Conservation (phyloP, 208 protist species). For the Phytomonas francai region DNA sequence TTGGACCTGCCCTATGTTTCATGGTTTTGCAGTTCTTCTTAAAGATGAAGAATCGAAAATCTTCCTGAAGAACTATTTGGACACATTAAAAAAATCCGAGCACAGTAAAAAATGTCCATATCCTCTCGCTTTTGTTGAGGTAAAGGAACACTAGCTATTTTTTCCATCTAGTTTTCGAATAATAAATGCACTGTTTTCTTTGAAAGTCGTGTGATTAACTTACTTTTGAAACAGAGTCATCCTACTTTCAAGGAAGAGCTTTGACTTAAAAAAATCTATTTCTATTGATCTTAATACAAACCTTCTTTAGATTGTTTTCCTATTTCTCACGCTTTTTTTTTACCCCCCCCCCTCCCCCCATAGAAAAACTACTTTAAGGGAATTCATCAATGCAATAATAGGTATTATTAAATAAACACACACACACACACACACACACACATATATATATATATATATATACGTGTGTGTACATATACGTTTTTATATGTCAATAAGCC, state of each 20-base stretch:
- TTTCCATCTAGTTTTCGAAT: not conserved
- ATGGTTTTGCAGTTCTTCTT: constrained; percentile 50
- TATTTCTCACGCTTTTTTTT: constrained; percentile 5
- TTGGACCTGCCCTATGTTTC: constrained; percentile 59
- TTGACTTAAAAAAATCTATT: constrained; percentile 1
- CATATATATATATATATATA: not conserved
- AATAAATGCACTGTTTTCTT: constrained; percentile 14
- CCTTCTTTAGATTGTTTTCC: constrained; percentile 3
- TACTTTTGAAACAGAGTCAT: constrained; percentile 8
- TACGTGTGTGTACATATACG: constrained; percentile 11
- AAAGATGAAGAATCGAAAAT: constrained; percentile 39
- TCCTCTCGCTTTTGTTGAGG: constrained; percentile 35
- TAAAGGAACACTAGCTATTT: constrained; percentile 22
- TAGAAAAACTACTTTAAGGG: not conserved
- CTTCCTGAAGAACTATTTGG: constrained; percentile 37
- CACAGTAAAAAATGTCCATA: constrained; percentile 24
- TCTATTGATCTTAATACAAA: not conserved
- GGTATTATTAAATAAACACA: not conserved
- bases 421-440: not conserved
- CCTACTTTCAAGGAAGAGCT: not conserved
- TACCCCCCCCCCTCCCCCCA: no score
- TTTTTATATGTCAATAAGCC: constrained; percentile 15
- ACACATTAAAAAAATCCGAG: constrained; percentile 23
- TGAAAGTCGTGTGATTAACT: not conserved
- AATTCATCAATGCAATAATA: not conserved